These are phyloP conservation scores for Orbilia quercus DNA, from an alignment of 2,329 filamentous ascomycete genomes.

Conservation along the genomic window DNA sequence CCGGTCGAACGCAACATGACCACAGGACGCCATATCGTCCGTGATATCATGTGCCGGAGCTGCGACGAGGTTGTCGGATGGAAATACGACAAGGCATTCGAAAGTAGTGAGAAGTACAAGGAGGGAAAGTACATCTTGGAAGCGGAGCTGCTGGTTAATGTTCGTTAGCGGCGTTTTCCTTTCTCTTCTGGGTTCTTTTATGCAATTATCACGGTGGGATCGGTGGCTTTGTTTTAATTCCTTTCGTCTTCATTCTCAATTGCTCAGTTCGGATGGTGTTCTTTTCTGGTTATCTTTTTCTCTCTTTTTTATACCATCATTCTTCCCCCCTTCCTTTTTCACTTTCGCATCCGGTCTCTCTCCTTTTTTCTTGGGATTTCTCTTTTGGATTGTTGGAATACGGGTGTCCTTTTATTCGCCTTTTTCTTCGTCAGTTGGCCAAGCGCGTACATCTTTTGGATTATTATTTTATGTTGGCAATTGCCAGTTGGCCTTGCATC, in stretches of 20 bases:
- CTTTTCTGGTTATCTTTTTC: conserved; percentile 9
- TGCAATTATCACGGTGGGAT: conserved; percentile 4
- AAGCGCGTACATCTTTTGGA: conserved; percentile 13
- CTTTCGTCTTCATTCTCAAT: conserved; percentile 12
- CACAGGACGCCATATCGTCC: conserved; percentile 90
- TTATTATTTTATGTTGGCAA: not conserved
- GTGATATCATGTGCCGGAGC: conserved; percentile 90
- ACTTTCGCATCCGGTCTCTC: not conserved
- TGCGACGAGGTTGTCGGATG: conserved; percentile 94
- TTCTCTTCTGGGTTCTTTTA: conserved; percentile 12
- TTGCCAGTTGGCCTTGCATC: not conserved
- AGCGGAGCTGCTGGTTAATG: conserved; percentile 85
- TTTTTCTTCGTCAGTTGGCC: conserved; percentile 5
- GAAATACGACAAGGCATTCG: conserved; percentile 99
- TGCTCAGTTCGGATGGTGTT: not conserved
- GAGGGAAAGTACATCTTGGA: conserved; percentile 98
- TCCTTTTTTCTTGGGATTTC: conserved; percentile 9
- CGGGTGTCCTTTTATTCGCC: not conserved
- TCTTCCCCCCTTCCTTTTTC: conserved; percentile 13
- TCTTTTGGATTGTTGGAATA: conserved; percentile 20
- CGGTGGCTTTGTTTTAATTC: conserved; percentile 8
- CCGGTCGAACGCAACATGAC: conserved; percentile 98
- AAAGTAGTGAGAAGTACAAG: conserved; percentile 94
- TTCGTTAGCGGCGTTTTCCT: conserved; percentile 62
- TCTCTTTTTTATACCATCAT: not conserved